These are phyloP conservation scores for Candida pseudoviswanathii DNA, from an alignment of 1,139 yeast genomes.

Conservation along the genomic window DNA sequence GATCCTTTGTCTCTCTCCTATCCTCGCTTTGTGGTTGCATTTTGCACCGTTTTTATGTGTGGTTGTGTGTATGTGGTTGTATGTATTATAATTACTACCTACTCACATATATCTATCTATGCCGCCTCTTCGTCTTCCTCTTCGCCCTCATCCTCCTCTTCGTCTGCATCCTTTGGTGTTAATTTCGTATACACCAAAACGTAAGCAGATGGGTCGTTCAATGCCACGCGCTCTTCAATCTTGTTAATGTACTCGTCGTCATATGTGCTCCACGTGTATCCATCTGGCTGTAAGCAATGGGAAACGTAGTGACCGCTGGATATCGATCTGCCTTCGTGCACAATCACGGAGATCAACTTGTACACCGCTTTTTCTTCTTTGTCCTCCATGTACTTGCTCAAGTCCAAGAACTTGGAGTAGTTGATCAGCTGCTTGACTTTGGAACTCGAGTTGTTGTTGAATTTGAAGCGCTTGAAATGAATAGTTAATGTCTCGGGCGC, in stretches of 20 bases:
- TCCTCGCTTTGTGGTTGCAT: neutral
- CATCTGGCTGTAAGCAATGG: constrained; percentile 89
- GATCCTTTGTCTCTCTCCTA: neutral
- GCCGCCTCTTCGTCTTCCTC: neutral
- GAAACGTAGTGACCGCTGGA: constrained; percentile 93
- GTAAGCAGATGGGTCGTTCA: constrained; percentile 86
- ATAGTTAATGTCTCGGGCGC: constrained; percentile 89
- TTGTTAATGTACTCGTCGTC: constrained; percentile 88
- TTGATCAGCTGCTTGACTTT: constrained; percentile 86
- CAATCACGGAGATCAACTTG: constrained; percentile 80
- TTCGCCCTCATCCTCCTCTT: too few relatives aligned
- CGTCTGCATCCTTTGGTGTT: constrained; percentile 37
- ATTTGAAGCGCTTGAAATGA: constrained; percentile 88
- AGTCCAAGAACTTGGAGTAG: constrained; percentile 76
- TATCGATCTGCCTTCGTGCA: constrained; percentile 92
- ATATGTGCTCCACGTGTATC: constrained; percentile 80
- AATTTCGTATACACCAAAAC: constrained; percentile 80
- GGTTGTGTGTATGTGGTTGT: neutral
- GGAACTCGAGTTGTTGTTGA: constrained; percentile 73
- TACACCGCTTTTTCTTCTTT: constrained; percentile 54
- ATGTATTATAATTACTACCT: neutral
- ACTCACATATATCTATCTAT: constrained; percentile 1
- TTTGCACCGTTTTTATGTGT: neutral
- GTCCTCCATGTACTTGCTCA: constrained; percentile 58
- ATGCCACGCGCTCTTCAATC: constrained; percentile 71